Evolutionary conservation across 371 early-diverging fungal genomes (phyloP).

Genomic region (Mortierella sp.): DNA sequence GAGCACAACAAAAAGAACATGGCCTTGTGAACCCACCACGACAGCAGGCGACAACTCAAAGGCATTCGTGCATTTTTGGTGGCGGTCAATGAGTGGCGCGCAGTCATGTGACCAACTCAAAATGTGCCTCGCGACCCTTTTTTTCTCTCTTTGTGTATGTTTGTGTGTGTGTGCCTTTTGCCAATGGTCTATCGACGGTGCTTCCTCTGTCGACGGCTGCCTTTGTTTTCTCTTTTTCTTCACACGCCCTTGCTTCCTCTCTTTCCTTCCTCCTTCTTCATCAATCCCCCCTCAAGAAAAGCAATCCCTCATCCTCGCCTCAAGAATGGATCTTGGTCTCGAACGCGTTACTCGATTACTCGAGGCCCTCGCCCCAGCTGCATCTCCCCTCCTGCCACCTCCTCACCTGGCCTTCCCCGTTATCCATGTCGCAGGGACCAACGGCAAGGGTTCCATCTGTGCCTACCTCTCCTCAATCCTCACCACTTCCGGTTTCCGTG

Average conservation of each 20-base stretch:
- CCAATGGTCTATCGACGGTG: background rate
- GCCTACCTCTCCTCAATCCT: conserved; percentile 79
- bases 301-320: background rate
- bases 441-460: conserved; percentile 90
- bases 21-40: background rate
- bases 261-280: background rate
- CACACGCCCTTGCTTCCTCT: background rate
- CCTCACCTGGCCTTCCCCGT: conserved; percentile 55
- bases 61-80: background rate
- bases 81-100: background rate
- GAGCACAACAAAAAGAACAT: background rate
- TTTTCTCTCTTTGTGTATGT: background rate
- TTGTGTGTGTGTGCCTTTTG: background rate
- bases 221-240: background rate
- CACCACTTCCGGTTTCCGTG: conserved; percentile 62
- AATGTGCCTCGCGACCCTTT: background rate
- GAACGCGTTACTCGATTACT: conserved; percentile 75
- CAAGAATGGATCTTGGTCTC: conserved; percentile 74
- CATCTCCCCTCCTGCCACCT: background rate
- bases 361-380: conserved; percentile 58
- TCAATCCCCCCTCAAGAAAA: background rate
- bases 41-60: background rate
- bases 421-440: conserved; percentile 89
- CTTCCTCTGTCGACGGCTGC: background rate
- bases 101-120: background rate